A percentile compares a stretch with the other conserved stretches of the same genome.
These are phyloP conservation scores for Neofusicoccum umdonicola DNA, from an alignment of 2,329 filamentous ascomycete species.

Conservation along the genomic window DNA sequence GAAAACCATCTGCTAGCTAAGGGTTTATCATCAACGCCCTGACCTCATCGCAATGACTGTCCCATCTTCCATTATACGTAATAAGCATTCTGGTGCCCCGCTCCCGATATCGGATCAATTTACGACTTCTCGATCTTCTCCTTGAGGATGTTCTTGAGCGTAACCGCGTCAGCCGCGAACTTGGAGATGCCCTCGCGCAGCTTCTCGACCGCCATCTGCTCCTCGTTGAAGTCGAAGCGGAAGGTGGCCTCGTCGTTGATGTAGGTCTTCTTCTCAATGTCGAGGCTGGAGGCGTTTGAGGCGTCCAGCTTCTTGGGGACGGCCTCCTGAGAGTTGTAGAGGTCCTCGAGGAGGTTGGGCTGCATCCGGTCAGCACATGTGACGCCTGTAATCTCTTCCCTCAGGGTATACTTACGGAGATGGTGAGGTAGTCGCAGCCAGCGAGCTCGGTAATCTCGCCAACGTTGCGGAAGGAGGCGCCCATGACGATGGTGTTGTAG, in stretches of 20 bases:
- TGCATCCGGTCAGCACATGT: conserved; percentile 33
- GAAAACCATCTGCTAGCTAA: conserved; percentile 8
- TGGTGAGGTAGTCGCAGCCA: conserved; percentile 98
- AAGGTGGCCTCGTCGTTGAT: conserved; percentile 84
- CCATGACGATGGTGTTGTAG: conserved; percentile 99
- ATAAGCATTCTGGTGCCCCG: background rate
- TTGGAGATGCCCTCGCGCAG: conserved; percentile 98
- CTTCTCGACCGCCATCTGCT: conserved; percentile 99
- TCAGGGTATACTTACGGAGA: conserved; percentile 64
- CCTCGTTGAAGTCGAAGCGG: conserved; percentile 99
- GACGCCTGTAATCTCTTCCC: background rate
- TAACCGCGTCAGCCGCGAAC: conserved; percentile 93
- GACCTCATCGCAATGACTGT: background rate
- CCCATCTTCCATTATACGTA: conserved; percentile 13
- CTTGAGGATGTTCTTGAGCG: conserved; percentile 88
- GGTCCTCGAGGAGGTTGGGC: conserved; percentile 91
- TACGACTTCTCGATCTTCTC: conserved; percentile 66
- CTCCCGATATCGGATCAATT: conserved; percentile 29
- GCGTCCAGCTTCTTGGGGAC: conserved; percentile 94
- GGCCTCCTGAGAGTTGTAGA: conserved; percentile 75
- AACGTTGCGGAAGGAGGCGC: conserved; percentile 92
- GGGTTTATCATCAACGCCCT: conserved; percentile 7
- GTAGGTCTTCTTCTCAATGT: conserved; percentile 87
- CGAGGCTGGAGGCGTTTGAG: conserved; percentile 59
- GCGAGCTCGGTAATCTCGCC: conserved; percentile 98